Percentiles rank a stretch among this genome's conserved stretches.
Evolutionary conservation across 257 asterid genomes (phyloP).

Genomic region (Ehretia macrophylla): DNA sequence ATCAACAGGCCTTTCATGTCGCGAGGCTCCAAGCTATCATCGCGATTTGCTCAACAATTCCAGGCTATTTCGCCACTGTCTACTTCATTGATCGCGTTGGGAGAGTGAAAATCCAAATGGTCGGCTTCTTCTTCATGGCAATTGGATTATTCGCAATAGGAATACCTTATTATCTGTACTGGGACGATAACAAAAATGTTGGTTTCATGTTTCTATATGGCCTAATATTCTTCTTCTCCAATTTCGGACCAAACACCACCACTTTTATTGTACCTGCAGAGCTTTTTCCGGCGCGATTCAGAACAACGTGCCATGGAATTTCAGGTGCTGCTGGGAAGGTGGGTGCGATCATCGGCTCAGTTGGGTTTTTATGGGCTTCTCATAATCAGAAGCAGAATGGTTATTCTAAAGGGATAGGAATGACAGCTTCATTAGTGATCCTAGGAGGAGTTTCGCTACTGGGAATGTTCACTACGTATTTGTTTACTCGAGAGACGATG

Average conservation of each 20-base stretch:
- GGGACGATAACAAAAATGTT: conserved; percentile 14
- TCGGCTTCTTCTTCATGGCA: conserved; percentile 54
- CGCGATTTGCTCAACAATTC: conserved; percentile 46
- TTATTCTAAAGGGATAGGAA: conserved; percentile 22
- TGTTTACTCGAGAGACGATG: conserved; percentile 43
- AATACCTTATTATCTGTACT: conserved; percentile 28
- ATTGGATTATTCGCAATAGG: conserved; percentile 36
- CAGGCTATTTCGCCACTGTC: conserved; percentile 55
- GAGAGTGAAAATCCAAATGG: conserved; percentile 43
- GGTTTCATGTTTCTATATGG: conserved; percentile 47
- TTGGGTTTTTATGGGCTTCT: conserved; percentile 46
- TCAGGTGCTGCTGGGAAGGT: conserved; percentile 45
- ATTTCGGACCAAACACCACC: conserved; percentile 61
- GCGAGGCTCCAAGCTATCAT: conserved; percentile 47
- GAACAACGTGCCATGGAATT: conserved; percentile 50
- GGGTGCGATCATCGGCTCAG: conserved; percentile 44
- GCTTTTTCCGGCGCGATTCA: conserved; percentile 57
- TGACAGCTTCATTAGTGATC: conserved; percentile 33
- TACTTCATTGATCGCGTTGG: conserved; percentile 52
- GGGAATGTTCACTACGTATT: conserved; percentile 32
- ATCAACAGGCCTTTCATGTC: conserved; percentile 36
- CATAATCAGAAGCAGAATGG: conserved; percentile 8
- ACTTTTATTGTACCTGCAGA: conserved; percentile 57
- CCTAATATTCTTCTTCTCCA: conserved; percentile 47
- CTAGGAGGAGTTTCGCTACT: conserved; percentile 38